These are phyloP conservation scores for Xylaria flabelliformis DNA, from an alignment of 495 filamentous ascomycete species.

Conservation along the genomic window DNA sequence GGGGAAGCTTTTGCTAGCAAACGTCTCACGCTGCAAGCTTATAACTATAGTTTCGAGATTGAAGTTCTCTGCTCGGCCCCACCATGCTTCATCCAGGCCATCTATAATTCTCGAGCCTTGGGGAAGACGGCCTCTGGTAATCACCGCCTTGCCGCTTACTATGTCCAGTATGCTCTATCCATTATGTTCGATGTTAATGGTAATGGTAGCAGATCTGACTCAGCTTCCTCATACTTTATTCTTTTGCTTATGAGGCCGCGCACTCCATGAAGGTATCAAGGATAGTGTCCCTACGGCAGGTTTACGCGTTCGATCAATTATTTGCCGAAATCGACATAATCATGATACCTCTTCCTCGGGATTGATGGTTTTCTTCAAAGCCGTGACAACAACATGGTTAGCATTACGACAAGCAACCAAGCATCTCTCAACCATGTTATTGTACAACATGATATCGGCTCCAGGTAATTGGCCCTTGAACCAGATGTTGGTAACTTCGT, in stretches of 20 bases:
- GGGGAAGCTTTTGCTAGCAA: neutral
- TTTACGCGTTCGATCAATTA: neutral
- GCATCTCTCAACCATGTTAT: slow-evolving; percentile 49
- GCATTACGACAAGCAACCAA: slow-evolving; percentile 51
- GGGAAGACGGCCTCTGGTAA: neutral
- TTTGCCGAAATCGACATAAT: slow-evolving; percentile 6
- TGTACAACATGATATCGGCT: slow-evolving; percentile 48
- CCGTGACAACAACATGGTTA: slow-evolving; percentile 50
- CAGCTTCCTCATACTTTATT: neutral
- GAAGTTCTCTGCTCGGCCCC: neutral
- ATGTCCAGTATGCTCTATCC: neutral
- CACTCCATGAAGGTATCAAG: neutral
- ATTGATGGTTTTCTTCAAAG: slow-evolving; percentile 44
- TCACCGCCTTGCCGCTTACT: neutral
- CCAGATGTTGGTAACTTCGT: slow-evolving; percentile 95
- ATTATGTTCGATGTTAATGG: neutral
- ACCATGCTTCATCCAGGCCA: neutral
- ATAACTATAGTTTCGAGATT: neutral
- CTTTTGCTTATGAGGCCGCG: neutral
- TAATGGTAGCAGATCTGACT: neutral
- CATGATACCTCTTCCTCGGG: slow-evolving; percentile 34
- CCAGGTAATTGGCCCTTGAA: slow-evolving; percentile 71
- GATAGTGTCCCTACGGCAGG: too few relatives aligned
- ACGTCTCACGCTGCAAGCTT: neutral
- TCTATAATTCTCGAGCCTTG: neutral